phyloP scores from a whole-genome alignment of 768 basidiomycete genomes.

The Lactifluus subvellereus region DNA sequence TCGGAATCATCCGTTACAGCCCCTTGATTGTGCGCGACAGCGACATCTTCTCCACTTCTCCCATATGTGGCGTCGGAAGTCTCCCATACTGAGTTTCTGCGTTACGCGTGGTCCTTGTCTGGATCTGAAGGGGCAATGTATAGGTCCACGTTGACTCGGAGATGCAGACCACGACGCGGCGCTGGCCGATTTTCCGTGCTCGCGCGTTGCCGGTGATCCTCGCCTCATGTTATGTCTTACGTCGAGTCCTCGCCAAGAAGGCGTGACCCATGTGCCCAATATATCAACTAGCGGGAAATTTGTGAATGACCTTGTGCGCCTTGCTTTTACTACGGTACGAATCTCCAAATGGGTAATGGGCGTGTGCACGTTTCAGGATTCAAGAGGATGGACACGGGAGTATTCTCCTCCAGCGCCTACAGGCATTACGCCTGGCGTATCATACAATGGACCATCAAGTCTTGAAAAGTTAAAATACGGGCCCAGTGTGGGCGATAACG shows the following conservation, averaged over 20 bases:
- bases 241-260: not conserved
- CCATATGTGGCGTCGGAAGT: slow-evolving; percentile 7
- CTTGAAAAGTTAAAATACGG: slow-evolving; percentile 3
- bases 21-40: not conserved
- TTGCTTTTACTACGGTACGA: not conserved
- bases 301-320: not conserved
- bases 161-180: not conserved
- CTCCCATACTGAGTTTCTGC: not conserved
- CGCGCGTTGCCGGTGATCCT: not conserved
- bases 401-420: not conserved
- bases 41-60: slow-evolving; percentile 6
- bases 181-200: not conserved
- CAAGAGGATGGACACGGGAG: not conserved
- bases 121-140: not conserved
- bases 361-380: not conserved
- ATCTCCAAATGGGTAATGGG: not conserved
- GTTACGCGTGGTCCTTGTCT: not conserved
- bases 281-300: not conserved
- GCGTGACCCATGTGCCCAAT: not conserved
- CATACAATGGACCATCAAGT: not conserved
- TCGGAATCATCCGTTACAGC: slow-evolving; percentile 4
- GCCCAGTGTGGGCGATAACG: not conserved
- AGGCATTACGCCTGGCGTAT: not conserved
- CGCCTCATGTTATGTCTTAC: not conserved
- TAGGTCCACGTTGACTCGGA: not conserved